A percentile compares a stretch with the other conserved stretches of the same genome.
Conservation (phyloP, 2,329 filamentous ascomycete species). For the Pyrenochaeta sp. region DNA sequence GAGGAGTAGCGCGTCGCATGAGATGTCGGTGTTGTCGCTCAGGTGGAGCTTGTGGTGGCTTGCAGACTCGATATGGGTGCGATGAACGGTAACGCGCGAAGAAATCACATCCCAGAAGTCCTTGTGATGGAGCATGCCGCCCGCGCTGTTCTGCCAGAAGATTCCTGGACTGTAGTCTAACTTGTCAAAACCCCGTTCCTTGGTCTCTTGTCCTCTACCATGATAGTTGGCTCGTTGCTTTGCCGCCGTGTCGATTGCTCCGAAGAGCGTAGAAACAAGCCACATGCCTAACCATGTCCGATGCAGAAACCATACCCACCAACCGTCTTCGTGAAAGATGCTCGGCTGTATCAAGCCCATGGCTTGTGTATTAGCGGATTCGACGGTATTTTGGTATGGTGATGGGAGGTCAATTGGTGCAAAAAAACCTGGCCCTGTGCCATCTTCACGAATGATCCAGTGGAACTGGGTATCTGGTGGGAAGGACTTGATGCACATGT, state of each 20-base stretch:
- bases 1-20: conserved; percentile 33
- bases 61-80: conserved; percentile 23
- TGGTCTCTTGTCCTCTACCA: background rate
- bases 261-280: conserved; percentile 16
- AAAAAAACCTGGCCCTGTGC: conserved; percentile 42
- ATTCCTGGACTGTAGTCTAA: conserved; percentile 18
- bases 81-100: conserved; percentile 31
- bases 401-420: conserved; percentile 17
- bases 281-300: conserved; percentile 11
- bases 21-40: conserved; percentile 17
- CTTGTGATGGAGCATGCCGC: conserved; percentile 24
- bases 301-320: conserved; percentile 24
- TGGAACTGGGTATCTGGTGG: conserved; percentile 36
- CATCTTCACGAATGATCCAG: conserved; percentile 42
- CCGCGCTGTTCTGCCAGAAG: conserved; percentile 34
- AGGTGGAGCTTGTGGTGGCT: conserved; percentile 17
- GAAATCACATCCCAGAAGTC: conserved; percentile 39
- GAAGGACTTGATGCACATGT: conserved; percentile 41
- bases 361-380: conserved; percentile 14
- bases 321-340: conserved; percentile 3
- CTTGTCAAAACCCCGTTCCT: conserved; percentile 25
- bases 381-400: conserved; percentile 8
- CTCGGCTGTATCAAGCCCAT: conserved; percentile 19
- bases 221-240: conserved; percentile 15
- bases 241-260: background rate